Conservation (phyloP, 352 stramenopile genomes). For the Elongisporangium prolatum region DNA sequence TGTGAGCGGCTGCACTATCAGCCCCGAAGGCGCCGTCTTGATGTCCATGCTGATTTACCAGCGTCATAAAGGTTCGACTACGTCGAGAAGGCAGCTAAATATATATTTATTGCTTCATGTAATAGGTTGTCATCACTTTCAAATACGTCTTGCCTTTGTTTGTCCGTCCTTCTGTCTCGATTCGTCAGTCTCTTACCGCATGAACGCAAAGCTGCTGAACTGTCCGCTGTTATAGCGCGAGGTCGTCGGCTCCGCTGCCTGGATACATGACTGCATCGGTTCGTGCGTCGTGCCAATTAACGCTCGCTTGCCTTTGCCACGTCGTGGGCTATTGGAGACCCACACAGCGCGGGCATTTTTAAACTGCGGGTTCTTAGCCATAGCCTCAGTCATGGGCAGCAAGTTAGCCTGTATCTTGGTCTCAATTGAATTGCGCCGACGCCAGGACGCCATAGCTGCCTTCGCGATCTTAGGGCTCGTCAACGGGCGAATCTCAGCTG, state of each 20-base stretch:
- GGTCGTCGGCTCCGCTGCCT: not conserved
- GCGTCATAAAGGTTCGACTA: not conserved
- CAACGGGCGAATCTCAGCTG: not conserved
- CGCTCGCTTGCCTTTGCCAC: not conserved
- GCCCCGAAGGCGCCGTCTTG: not conserved
- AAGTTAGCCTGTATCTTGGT: conserved; percentile 15
- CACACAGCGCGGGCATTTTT: not conserved
- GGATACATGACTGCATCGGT: not conserved
- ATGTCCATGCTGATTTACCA: not conserved
- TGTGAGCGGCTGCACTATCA: not conserved
- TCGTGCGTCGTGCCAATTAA: not conserved
- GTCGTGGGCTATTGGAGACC: not conserved
- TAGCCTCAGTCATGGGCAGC: conserved; percentile 2
- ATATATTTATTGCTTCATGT: not conserved
- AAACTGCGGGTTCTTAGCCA: not conserved
- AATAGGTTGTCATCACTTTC: not conserved
- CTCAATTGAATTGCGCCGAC: conserved; percentile 15
- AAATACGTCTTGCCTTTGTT: not conserved
- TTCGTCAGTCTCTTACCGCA: conserved; percentile 9
- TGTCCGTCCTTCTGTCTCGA: not conserved
- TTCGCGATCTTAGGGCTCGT: conserved; percentile 38
- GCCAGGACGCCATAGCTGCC: conserved; percentile 34
- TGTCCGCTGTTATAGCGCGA: conserved; percentile 15
- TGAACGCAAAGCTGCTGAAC: conserved; percentile 24
- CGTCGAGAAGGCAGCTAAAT: not conserved